These are phyloP conservation scores for Aspergillus candidus DNA, from an alignment of 2,329 filamentous ascomycete genomes.

Conservation along the genomic window DNA sequence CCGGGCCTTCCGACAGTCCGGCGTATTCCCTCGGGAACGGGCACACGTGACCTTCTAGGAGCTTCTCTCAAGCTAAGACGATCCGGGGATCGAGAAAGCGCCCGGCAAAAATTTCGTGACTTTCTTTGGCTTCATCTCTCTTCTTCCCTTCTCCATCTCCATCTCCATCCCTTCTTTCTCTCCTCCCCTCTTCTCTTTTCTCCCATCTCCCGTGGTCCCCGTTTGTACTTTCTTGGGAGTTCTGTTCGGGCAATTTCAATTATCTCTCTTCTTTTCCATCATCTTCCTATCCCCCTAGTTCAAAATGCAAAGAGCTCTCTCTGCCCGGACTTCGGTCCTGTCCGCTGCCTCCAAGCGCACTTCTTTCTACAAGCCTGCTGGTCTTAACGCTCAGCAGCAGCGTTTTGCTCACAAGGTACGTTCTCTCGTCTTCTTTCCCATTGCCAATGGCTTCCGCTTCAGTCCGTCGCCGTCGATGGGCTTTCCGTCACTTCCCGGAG, in stretches of 20 bases:
- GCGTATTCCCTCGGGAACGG: slow-evolving; percentile 22
- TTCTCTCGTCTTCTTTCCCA: slow-evolving; percentile 4
- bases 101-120: slow-evolving; percentile 38
- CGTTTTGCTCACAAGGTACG: slow-evolving; percentile 95
- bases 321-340: slow-evolving; percentile 75
- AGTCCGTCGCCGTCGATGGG: background rate
- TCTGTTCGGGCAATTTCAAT: slow-evolving; percentile 29
- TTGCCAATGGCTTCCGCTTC: background rate
- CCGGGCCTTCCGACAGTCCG: slow-evolving; percentile 18
- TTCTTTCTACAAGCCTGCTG: slow-evolving; percentile 56
- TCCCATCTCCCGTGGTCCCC: slow-evolving; percentile 22
- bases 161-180: slow-evolving; percentile 19
- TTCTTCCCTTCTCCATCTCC: slow-evolving; percentile 25
- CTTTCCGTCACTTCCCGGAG: slow-evolving; percentile 19
- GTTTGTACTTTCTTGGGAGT: slow-evolving; percentile 30
- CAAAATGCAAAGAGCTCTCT: slow-evolving; percentile 93
- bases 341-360: slow-evolving; percentile 54
- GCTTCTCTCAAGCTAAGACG: slow-evolving; percentile 38
- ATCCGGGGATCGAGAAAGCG: slow-evolving; percentile 35
- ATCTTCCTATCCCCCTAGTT: slow-evolving; percentile 20
- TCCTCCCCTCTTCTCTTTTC: slow-evolving; percentile 26
- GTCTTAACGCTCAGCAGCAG: slow-evolving; percentile 74
- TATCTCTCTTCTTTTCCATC: slow-evolving; percentile 17
- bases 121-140: slow-evolving; percentile 32
- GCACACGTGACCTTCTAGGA: slow-evolving; percentile 38